Base-by-base conservation (phyloP, 768 basidiomycete species). In the Leccinellum luteum region DNA sequence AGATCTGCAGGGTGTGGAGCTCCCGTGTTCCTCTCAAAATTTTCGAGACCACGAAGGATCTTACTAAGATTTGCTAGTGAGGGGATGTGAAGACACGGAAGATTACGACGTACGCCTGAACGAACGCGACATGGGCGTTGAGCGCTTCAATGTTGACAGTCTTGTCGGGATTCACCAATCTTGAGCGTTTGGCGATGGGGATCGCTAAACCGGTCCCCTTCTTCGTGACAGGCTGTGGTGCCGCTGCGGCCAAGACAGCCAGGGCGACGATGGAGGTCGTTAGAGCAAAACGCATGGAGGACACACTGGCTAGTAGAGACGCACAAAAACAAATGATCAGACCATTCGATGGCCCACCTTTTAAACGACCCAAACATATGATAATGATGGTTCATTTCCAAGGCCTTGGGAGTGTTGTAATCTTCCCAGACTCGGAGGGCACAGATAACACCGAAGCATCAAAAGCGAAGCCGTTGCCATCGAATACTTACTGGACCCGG, bases 161-260 rank as follows among this genome's bases (percentile, higher is more conserved):
- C 6, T 44, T 55, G 61, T 60, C 57, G 15, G 31, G 27, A 25
- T 65, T 61, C 6, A 51, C 13, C 3, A 59, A 19, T 2, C 17
- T 8, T 5, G 58, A 43, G 4, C 52, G 63, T 47, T 62, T 64
- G 9, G 23, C 21, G 50, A 64, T 56, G 7, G 63, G 55, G 23
- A 65, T 57, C 9, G 59, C 49, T 0, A 13, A 32, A 17, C 63
- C 54, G 17, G 6, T 17, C 4, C 13, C 51, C 25, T 10, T 19
- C 15, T 10, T 12, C 14, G n/a, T n/a, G 25, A 5, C 30, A 2
- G 53, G 44, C 3, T 35, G 56, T 13, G 62, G 62, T 25, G 27
- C 47, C 1, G 64, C 59, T 15, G 60, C 41, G 10, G 43, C 50
- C 25, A 57, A 56, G 25, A 50, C 25, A 9, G 54, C 55, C n/a